Base-by-base conservation (phyloP, 2,329 filamentous ascomycete genomes). In the Trichoderma koningiopsis region DNA sequence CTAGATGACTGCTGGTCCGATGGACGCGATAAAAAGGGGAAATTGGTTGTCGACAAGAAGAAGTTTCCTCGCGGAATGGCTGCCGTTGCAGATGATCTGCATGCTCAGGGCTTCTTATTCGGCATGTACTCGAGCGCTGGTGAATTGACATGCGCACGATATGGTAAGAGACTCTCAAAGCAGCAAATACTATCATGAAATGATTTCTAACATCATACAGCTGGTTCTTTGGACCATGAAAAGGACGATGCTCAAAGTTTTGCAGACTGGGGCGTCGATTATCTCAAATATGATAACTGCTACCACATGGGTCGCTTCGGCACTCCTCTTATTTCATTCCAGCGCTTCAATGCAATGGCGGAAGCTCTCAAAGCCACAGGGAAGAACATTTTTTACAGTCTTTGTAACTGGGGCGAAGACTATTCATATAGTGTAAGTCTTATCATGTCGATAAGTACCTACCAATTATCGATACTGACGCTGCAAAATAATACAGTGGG, bases 231-330 rank as follows among this genome's bases (percentile, higher is more conserved):
- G 22, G 85, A 84, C 11, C 82, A 84, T 71, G 87, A 89, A 71
- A 74, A 78, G 5, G 76, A 84, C 10, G 87, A 88, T 73, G 87
- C 86, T 0, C 73, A 83, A 70, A 82, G 81, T 0, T 88, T 85
- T 72, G 83, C 84, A 0, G 78, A 80, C 13, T 87, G 85, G 85
- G 83, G 83, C 1, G 79, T 86, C 59, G 84, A 86, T 72, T 85
- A 85, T 61, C 76, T 86, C 40, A 86, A 86, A 77, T 86, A 86
- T 70, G 84, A 86, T 71, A 85, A 85, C 72, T 86, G 84, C 72
- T 70, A 66, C 62, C 61, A 70, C 55, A 67, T 66, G 61, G 68
- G 68, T 22, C 68, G 62, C 19, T 59, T 66, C 52, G 68, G 68
- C 40, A 67, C 61, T 19, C 68, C 61, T 14, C 61, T 66, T 13